phyloP scores from a whole-genome alignment of 2,329 filamentous ascomycete genomes.

The Stemphylium vesicarium region DNA sequence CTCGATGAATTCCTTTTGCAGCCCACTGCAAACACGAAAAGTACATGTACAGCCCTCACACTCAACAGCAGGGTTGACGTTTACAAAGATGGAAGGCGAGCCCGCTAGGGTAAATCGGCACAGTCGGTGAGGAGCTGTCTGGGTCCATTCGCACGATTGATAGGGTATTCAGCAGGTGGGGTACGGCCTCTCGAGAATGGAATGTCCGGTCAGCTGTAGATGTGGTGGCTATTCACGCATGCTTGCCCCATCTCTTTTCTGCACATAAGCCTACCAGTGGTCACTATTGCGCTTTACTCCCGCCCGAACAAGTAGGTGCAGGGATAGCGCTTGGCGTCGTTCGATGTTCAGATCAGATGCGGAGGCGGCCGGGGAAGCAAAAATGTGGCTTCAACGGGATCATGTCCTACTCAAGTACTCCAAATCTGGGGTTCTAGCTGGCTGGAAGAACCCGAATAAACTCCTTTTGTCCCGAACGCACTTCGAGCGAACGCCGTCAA shows the following conservation, averaged over 20 bases:
- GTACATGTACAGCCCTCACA: no score
- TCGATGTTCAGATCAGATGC: background rate
- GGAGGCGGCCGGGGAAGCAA: background rate
- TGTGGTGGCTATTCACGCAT: background rate
- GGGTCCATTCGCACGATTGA: background rate
- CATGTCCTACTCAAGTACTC: slow-evolving; percentile 1
- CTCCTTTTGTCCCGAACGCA: slow-evolving; percentile 26
- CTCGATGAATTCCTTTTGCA: no score
- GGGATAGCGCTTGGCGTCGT: background rate
- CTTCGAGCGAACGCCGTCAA: slow-evolving; percentile 26
- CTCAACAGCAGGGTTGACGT: no score
- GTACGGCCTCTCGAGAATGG: background rate
- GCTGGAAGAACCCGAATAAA: slow-evolving; percentile 21
- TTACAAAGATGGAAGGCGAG: no score
- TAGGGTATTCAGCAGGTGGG: background rate
- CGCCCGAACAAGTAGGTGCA: background rate
- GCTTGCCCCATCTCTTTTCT: background rate
- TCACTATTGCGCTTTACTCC: background rate
- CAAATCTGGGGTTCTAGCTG: background rate
- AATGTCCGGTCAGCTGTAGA: slow-evolving; percentile 3
- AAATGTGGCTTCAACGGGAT: background rate
- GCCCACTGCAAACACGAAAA: no score
- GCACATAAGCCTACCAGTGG: slow-evolving; percentile 1
- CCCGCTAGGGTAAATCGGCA: background rate
- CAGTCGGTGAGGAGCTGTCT: background rate